Evolutionary conservation across 2,329 filamentous ascomycete species (phyloP).

Genomic region (Fusarium sp.): DNA sequence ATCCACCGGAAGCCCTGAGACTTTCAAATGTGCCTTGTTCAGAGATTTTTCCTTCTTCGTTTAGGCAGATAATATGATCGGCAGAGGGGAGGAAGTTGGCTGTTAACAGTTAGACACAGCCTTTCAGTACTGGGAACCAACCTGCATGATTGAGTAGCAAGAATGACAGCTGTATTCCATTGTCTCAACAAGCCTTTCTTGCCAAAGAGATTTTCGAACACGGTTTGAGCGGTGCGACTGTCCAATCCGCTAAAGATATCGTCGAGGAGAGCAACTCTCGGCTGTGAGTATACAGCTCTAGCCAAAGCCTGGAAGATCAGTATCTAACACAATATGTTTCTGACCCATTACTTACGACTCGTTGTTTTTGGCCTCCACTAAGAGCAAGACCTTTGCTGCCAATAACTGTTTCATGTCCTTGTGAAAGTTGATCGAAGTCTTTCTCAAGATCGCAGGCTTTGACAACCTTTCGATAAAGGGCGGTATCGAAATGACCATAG

Average conservation of each 20-base stretch:
- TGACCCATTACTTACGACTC: constrained; percentile 49
- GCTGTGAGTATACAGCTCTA: constrained; percentile 54
- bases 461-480: constrained; percentile 45
- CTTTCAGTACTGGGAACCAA: rapidly evolving
- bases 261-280: constrained; percentile 52
- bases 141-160: constrained; percentile 53
- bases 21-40: constrained; percentile 52
- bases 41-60: constrained; percentile 24
- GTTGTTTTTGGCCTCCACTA: constrained; percentile 61
- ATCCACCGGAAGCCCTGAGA: constrained; percentile 25
- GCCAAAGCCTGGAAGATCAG: constrained; percentile 51
- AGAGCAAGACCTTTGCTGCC: constrained; percentile 61
- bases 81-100: constrained; percentile 48
- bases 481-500: constrained; percentile 44
- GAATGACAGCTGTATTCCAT: constrained; percentile 52
- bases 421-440: constrained; percentile 51
- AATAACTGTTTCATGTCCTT: constrained; percentile 55
- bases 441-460: constrained; percentile 51
- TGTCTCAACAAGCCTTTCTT: constrained; percentile 46
- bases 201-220: constrained; percentile 50
- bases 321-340: neutral
- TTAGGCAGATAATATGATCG: constrained; percentile 43
- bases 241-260: constrained; percentile 57
- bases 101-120: constrained; percentile 30
- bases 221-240: constrained; percentile 48